Evolutionary conservation across 148 eudicot genomes (phyloP), one percentile per base, ranked within the genome.

Genomic region (Fagopyrum homotropicum): DNA sequence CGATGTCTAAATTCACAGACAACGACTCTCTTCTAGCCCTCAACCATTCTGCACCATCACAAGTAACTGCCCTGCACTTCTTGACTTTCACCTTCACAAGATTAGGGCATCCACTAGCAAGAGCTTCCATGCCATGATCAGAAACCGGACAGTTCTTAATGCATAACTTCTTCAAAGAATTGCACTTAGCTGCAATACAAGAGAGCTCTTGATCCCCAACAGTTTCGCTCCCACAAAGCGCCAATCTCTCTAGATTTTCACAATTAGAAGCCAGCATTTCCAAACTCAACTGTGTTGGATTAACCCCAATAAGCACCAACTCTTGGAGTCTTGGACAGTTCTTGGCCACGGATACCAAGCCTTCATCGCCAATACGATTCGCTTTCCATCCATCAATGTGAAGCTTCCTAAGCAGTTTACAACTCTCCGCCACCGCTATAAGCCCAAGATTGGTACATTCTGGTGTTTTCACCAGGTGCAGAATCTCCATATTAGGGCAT

Each of bases 301-400:
- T 85, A 12, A 85, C 81, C 69, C 85, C 83, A 45, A 85, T 85
- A 0, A 88, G 75, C 26, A 88, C 88, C 59, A 88, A 75, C 46
- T 88, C 91, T 60, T 83, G 88, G 68, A 88, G 76, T 73, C 79
- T 85, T 46, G 85, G 81, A 55, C 91, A 85, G 48, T 88, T 59
- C 59, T 69, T 83, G 0, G 84, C 87, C 7, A 88, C 83, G 47
- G 84, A 84, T 40, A 84, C 74, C 30, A 88, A 75, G 1, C 91
- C 91, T 30, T 83, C 87, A 51, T 85, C 91, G 8, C 87, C 72
- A 54, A 88, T 88, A 64, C 91, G 77, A 77, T 88, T 88, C 0
- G 91, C 84, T 57, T 81, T 88, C 85, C 91, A 88, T 66, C 91
- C 91, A 81, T 88, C 91, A 74, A 85, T 88, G 73, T 88, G 88